Percentiles rank a stretch among this genome's conserved stretches.
phyloP scores from a whole-genome alignment of 148 eudicot genomes.

The Camellia lanceoleosa region DNA sequence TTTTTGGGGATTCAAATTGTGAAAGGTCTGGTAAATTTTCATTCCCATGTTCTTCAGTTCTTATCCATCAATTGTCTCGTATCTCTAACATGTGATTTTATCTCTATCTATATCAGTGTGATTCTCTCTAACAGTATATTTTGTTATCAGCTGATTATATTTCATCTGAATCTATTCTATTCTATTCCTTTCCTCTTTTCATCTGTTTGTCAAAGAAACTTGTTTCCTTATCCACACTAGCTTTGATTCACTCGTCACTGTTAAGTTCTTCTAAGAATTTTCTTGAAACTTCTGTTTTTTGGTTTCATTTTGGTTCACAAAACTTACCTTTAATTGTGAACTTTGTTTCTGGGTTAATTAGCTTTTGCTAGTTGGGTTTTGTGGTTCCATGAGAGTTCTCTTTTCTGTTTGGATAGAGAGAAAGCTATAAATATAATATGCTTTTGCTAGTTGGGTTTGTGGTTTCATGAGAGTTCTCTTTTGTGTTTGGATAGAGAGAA shows the following conservation, averaged over 20 bases:
- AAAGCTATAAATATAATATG: too few species aligned
- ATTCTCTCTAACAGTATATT: neutral
- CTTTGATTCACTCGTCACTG: neutral
- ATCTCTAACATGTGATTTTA: neutral
- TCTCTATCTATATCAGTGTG: neutral
- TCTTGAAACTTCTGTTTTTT: neutral
- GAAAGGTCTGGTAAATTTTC: constrained; percentile 13
- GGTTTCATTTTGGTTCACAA: neutral
- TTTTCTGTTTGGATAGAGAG: neutral
- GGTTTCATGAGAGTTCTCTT: neutral
- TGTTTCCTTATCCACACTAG: neutral
- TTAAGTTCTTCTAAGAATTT: neutral
- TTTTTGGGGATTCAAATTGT: constrained; percentile 10
- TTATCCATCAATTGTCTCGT: neutral
- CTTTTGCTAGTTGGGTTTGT: neutral
- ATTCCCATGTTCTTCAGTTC: constrained; percentile 2
- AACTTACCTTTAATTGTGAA: neutral
- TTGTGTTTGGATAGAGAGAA: neutral
- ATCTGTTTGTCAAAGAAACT: neutral
- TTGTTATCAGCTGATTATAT: neutral
- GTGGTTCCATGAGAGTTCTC: neutral
- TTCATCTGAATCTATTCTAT: constrained; percentile 26
- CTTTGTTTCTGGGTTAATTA: constrained; percentile 3
- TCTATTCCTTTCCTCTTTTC: constrained; percentile 12
- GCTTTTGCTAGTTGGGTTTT: neutral